phyloP scores from a whole-genome alignment of 1,139 yeast genomes.

The Kodamaea ohmeri region DNA sequence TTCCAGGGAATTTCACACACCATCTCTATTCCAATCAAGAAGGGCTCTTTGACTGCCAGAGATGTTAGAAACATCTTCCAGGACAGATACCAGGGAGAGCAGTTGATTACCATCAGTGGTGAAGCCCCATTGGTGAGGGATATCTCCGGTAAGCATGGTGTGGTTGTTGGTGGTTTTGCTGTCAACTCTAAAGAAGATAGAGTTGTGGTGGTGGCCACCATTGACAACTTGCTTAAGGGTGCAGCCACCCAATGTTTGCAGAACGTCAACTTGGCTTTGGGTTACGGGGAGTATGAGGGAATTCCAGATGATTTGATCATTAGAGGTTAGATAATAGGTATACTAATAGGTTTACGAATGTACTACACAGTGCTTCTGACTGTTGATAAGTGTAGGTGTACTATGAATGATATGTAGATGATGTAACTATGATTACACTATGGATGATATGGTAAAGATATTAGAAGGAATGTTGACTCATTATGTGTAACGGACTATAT shows the following conservation, averaged over 20 bases:
- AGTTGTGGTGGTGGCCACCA: constrained; percentile 91
- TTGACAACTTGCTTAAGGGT: constrained; percentile 93
- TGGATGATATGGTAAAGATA: no score
- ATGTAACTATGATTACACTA: no score
- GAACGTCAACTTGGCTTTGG: constrained; percentile 85
- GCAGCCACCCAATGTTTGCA: constrained; percentile 98
- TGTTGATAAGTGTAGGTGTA: no score
- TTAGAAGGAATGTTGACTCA: no score
- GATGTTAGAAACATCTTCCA: constrained; percentile 84
- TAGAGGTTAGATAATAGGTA: constrained; percentile 36
- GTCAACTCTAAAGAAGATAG: constrained; percentile 86
- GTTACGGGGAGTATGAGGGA: constrained; percentile 92
- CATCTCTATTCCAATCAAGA: constrained; percentile 80
- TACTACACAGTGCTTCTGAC: no score
- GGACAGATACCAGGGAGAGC: constrained; percentile 85
- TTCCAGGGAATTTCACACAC: constrained; percentile 97
- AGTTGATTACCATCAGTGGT: constrained; percentile 77
- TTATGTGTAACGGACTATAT: no score
- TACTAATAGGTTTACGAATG: background rate
- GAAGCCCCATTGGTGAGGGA: constrained; percentile 92
- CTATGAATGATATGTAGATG: no score
- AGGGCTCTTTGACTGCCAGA: constrained; percentile 67
- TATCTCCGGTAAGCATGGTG: constrained; percentile 91
- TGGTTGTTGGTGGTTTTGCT: constrained; percentile 92
- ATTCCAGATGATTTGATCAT: constrained; percentile 65